Conservation (phyloP, 1,284 basidiomycete species). For the Ceratobasidium papillatum region DNA sequence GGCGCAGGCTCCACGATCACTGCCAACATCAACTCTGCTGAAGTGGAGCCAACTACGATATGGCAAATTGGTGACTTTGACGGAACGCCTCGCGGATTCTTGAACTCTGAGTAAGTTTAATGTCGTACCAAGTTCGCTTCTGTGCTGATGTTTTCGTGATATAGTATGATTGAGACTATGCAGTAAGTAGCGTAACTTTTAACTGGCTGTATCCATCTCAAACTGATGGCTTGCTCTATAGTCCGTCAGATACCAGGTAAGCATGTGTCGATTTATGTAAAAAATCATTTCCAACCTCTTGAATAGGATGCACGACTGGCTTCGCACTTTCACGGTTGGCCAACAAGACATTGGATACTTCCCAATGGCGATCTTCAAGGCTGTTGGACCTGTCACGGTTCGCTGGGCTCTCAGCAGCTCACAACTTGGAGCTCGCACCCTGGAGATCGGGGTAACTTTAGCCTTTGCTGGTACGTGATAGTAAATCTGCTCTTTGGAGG, state of each 20-base stretch:
- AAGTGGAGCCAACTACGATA: conserved; percentile 53
- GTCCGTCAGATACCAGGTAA: conserved; percentile 29
- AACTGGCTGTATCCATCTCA: background rate
- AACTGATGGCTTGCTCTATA: background rate
- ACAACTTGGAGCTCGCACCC: conserved; percentile 39
- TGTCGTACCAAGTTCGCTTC: background rate
- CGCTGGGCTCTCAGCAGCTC: conserved; percentile 36
- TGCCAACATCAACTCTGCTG: conserved; percentile 50
- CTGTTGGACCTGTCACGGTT: conserved; percentile 39
- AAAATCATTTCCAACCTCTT: background rate
- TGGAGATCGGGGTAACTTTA: conserved; percentile 38
- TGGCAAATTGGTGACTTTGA: conserved; percentile 62
- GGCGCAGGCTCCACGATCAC: conserved; percentile 54
- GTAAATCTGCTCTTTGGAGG: background rate
- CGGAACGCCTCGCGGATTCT: conserved; percentile 59
- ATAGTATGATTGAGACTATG: conserved; percentile 60
- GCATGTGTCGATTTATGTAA: background rate
- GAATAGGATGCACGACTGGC: conserved; percentile 57
- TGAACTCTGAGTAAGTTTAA: conserved; percentile 56
- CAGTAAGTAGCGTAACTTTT: conserved; percentile 54
- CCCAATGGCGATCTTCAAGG: conserved; percentile 57
- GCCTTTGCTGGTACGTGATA: conserved; percentile 34
- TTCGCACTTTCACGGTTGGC: conserved; percentile 54
- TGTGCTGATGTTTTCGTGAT: background rate
- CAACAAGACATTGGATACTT: conserved; percentile 47